These are phyloP conservation scores for Bryopsis sp. DNA, from an alignment of 139 green algal genomes.

Conservation along the genomic window DNA sequence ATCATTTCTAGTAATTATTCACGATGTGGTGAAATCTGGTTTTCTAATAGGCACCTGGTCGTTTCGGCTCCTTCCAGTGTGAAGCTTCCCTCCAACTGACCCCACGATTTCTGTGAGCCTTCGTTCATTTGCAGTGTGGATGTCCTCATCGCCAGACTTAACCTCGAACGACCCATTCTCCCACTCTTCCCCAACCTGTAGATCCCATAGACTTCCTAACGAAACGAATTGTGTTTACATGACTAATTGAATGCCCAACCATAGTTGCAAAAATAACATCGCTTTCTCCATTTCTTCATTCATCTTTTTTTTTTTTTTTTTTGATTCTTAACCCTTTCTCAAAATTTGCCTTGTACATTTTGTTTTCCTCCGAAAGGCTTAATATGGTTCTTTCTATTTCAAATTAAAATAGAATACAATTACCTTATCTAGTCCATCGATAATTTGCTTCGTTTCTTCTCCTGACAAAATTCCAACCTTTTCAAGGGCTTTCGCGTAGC, in stretches of 20 bases:
- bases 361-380: too few relatives aligned
- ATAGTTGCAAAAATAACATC: too few relatives aligned
- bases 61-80: constrained; percentile 92
- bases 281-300: too few relatives aligned
- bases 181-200: constrained; percentile 66
- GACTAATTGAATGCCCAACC: too few relatives aligned
- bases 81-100: constrained; percentile 89
- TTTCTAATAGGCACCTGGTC: too few relatives aligned
- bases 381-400: not conserved
- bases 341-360: too few relatives aligned
- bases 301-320: too few relatives aligned
- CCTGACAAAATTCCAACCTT: constrained; percentile 78
- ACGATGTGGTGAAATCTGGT: too few relatives aligned
- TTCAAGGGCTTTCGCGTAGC: constrained; percentile 80
- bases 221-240: too few relatives aligned
- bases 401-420: not conserved
- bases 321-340: too few relatives aligned
- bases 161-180: constrained; percentile 60
- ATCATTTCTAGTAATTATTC: not conserved
- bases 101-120: constrained; percentile 84
- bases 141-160: constrained; percentile 88
- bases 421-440: constrained; percentile 67
- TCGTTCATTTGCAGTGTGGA: constrained; percentile 96
- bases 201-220: not conserved
- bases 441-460: constrained; percentile 63